Percentiles rank a stretch among this genome's conserved stretches.
Evolutionary conservation across 352 stramenopile genomes (phyloP).

Genomic region (Elongisporangium prolatum): DNA sequence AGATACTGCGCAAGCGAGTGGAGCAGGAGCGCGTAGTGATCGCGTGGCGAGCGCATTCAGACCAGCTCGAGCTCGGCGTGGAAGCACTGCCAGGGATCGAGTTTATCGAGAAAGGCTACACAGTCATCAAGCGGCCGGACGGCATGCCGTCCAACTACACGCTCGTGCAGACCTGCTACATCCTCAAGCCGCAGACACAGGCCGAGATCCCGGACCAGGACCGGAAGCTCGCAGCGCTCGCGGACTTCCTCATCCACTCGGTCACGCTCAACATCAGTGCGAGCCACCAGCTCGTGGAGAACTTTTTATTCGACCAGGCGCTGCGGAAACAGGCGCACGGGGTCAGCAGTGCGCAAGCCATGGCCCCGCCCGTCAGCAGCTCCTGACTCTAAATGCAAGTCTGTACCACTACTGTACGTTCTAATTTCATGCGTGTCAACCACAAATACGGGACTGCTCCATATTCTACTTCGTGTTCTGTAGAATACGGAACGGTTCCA

Average conservation of each 20-base stretch:
- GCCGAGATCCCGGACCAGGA: conserved; percentile 55
- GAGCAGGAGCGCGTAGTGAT: conserved; percentile 40
- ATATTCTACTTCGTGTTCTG: too few relatives aligned
- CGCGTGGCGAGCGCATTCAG: conserved; percentile 48
- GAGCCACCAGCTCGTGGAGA: conserved; percentile 49
- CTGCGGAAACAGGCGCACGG: conserved; percentile 3
- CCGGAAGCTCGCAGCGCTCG: conserved; percentile 34
- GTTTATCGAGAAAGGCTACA: conserved; percentile 54
- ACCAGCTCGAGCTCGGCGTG: conserved; percentile 42
- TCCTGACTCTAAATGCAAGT: neutral
- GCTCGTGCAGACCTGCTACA: conserved; percentile 49
- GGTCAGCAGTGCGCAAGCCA: too few relatives aligned
- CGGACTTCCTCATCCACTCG: conserved; percentile 31
- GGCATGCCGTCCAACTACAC: conserved; percentile 25
- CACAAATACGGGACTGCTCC: neutral
- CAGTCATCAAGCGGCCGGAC: conserved; percentile 37
- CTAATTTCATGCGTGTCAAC: neutral
- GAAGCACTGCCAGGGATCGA: conserved; percentile 30
- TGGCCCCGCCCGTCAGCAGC: neutral
- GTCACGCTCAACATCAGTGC: conserved; percentile 30
- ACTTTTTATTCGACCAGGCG: conserved; percentile 36
- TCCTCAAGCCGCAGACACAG: conserved; percentile 53
- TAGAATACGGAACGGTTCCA: conserved; percentile 2
- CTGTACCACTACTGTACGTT: neutral
- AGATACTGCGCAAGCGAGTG: conserved; percentile 43